Evolutionary conservation across 2,329 filamentous ascomycete genomes (phyloP), one percentile per base, ranked within the genome.

Genomic region (Achaetomium macrosporum): DNA sequence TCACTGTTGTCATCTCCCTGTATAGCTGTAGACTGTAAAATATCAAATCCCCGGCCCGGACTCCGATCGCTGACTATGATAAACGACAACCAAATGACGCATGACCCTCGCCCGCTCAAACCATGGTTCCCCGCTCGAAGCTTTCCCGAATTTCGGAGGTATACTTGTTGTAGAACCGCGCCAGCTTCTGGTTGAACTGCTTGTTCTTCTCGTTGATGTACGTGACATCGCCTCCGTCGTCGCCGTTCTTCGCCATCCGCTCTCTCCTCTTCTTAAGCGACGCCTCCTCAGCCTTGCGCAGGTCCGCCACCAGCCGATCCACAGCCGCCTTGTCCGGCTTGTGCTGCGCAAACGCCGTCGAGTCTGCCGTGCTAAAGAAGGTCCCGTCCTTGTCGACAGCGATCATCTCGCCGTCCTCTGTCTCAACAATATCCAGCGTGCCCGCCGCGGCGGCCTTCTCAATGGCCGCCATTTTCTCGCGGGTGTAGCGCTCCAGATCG

Each of bases 171-270:
- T 99, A 99, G 75, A 97, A 99, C 61, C 93, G 79, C 50, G 87
- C 78, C 70, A 99, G 76, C 75, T 99, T 97, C 75, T 95, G 85
- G 82, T 99, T 99, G 76, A 99, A 99, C 78, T 96, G 90, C 78
- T 97, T 97, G 78, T 99, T 99, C 85, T 99, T 96, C 73, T 96
- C 90, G 73, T 99, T 99, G 81, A 99, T 99, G 72, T 96, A 97
- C 8, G 92, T 97, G 63, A 97, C 88, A 70, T 99, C 93, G 36
- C 55, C 61, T 29, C 83, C 86, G 44, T 91, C 88, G 58, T 95
- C 90, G 54, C 91, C 90, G 57, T 85, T 86, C 67, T 84, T 81
- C 12, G 82, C 81, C 68, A 87, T 83, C 49, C 90, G 79, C 60
- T 95, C 89, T 68, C 82, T 84, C 63, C 90, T 79, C 76, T 95